These are phyloP conservation scores for Odonthalia washingtoniensis DNA, from an alignment of 31 red algal species.

Conservation along the genomic window DNA sequence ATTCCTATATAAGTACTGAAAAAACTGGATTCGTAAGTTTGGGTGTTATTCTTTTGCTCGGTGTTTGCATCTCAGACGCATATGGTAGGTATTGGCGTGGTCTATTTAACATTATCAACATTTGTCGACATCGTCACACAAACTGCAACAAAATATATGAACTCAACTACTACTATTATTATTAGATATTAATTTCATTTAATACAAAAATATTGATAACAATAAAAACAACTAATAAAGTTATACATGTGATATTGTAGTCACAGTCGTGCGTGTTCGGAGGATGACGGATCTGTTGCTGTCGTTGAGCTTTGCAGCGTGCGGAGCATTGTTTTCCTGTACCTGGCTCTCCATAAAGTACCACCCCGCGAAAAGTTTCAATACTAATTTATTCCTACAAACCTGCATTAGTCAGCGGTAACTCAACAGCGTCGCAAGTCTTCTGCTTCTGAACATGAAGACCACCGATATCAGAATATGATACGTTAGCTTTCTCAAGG, in stretches of 20 bases:
- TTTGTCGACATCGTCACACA: no score
- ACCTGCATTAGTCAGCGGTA: constrained; percentile 96
- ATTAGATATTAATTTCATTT: no score
- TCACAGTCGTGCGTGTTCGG: no score
- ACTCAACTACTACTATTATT: no score
- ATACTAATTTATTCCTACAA: constrained; percentile 98
- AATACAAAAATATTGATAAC: no score
- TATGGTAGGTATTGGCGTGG: constrained; percentile 52
- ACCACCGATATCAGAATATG: constrained; percentile 99
- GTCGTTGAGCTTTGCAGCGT: no score
- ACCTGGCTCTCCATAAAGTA: constrained; percentile 97
- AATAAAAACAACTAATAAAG: no score
- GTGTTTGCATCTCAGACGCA: constrained; percentile 66
- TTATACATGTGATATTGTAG: no score
- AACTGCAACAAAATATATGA: no score
- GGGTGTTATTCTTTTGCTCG: constrained; percentile 54
- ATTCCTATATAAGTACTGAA: constrained; percentile 33
- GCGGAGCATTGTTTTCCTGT: no score
- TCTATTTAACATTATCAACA: no score
- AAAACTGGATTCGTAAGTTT: constrained; percentile 51
- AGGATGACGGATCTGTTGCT: no score
- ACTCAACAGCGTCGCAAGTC: constrained; percentile 98
- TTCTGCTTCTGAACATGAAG: constrained; percentile 99
- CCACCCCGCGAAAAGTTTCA: constrained; percentile 94
- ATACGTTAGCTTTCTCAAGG: constrained; percentile 97